These are phyloP conservation scores for Hygrophorus russula DNA, from an alignment of 768 basidiomycete species.

Conservation along the genomic window DNA sequence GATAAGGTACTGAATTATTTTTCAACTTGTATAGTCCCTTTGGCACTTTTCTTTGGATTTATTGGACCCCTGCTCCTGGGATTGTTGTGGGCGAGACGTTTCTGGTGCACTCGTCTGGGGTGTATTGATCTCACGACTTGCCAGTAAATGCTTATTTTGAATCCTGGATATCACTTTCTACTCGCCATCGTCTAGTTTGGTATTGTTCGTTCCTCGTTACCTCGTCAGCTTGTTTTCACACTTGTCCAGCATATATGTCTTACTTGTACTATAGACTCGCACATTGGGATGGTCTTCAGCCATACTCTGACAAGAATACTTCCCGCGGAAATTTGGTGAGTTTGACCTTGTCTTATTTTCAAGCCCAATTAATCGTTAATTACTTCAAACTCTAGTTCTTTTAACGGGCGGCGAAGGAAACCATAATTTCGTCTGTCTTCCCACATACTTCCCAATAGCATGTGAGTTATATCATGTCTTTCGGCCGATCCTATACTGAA, in stretches of 20 bases:
- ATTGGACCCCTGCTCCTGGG: slow-evolving; percentile 47
- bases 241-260: background rate
- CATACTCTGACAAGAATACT: slow-evolving; percentile 71
- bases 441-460: slow-evolving; percentile 22
- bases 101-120: slow-evolving; percentile 65
- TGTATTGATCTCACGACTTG: slow-evolving; percentile 49
- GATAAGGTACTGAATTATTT: background rate
- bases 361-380: background rate
- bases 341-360: background rate
- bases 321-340: slow-evolving; percentile 64
- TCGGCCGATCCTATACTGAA: background rate
- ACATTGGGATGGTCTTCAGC: slow-evolving; percentile 75
- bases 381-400: slow-evolving; percentile 46
- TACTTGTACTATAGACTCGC: slow-evolving; percentile 36
- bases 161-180: background rate
- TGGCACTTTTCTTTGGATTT: slow-evolving; percentile 52
- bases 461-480: slow-evolving; percentile 18
- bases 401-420: slow-evolving; percentile 71
- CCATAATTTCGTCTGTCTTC: slow-evolving; percentile 54
- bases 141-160: slow-evolving; percentile 30
- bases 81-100: slow-evolving; percentile 45
- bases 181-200: slow-evolving; percentile 37
- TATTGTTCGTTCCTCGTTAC: slow-evolving; percentile 65
- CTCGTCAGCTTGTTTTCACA: slow-evolving; percentile 37
- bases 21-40: slow-evolving; percentile 34